Evolutionary conservation across 495 filamentous ascomycete species (phyloP).

Genomic region (Penicillium longicatenatum): DNA sequence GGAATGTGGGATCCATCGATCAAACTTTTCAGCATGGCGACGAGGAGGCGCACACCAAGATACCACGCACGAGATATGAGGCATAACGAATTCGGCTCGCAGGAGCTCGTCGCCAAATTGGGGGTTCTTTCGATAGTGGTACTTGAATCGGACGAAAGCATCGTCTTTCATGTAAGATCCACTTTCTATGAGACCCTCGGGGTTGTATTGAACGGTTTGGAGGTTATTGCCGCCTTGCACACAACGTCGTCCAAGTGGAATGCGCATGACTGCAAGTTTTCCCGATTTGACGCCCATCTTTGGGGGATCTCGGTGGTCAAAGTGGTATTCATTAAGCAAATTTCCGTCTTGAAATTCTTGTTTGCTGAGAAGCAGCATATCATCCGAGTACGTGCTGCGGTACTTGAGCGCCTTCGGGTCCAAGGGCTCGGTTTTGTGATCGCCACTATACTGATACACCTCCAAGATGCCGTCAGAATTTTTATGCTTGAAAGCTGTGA

Average conservation of each 20-base stretch:
- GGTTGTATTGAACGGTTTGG: constrained; percentile 55
- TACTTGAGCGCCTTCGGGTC: constrained; percentile 42
- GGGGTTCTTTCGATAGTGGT: constrained; percentile 59
- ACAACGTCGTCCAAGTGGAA: constrained; percentile 52
- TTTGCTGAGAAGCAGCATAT: constrained; percentile 48
- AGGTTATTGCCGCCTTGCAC: constrained; percentile 48
- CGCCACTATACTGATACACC: constrained; percentile 49
- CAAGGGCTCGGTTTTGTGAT: constrained; percentile 46
- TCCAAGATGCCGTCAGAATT: constrained; percentile 44
- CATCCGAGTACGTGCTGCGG: constrained; percentile 51
- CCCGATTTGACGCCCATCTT: constrained; percentile 38
- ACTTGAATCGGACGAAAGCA: constrained; percentile 58
- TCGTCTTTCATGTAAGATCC: constrained; percentile 58
- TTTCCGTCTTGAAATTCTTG: constrained; percentile 51
- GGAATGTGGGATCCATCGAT: constrained; percentile 61
- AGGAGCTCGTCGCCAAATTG: constrained; percentile 58
- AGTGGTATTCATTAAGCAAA: constrained; percentile 52
- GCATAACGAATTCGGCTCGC: constrained; percentile 57
- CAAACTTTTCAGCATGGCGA: constrained; percentile 52
- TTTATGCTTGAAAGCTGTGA: constrained; percentile 50
- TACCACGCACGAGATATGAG: constrained; percentile 56
- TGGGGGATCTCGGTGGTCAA: constrained; percentile 44
- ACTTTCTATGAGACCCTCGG: constrained; percentile 54
- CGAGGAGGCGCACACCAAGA: constrained; percentile 61
- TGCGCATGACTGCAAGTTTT: constrained; percentile 31